Base-by-base conservation (phyloP, 192 early-diverging fungal genomes). In the Obelidium mucronatum region DNA sequence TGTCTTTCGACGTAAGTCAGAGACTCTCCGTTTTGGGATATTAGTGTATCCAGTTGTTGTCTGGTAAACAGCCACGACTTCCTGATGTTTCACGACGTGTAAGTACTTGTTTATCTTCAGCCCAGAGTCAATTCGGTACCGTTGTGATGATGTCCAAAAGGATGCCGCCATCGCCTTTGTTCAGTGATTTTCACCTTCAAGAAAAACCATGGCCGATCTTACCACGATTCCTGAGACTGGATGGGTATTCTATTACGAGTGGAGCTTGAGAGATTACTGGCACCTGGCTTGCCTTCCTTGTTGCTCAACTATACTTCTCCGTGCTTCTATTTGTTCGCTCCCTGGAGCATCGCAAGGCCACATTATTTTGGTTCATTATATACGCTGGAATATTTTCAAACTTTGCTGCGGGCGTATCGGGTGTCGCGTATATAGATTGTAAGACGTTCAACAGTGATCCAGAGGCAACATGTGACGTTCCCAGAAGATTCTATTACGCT, bases 131-230 rank as follows among this genome's bases (percentile, higher is more conserved):
- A 70, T 28, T 33, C 11, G 56, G 30, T 26, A 62, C 60, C 58
- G 51, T 44, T 66, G 63, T 15, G 75, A 76, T 51, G 66, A 58
- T 53, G 36, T 70, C 40, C 63, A 74, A 33, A 74, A 66, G 51
- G 70, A 75, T 81, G 52, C 62, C 17, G 68, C 58, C 56, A 61
- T 66, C 53, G 3, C 51, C 28, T 48, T 65, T 19, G 54, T 56
- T 31, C n/a, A 26, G 3, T 15, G 65, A 82, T 59, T 60, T 6
- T 60, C 26, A 15, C 58, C 28, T 60, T 60, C 58, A 60, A 60
- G 28, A 60, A 26, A 26, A 13, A n/a, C n/a, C n/a, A n/a, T n/a
- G n/a, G n/a, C n/a, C n/a, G n/a, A n/a, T n/a, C n/a, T n/a, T n/a
- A n/a, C n/a, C n/a, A n/a, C n/a, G n/a, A n/a, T n/a, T n/a, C n/a